phyloP scores from a whole-genome alignment of 2,329 filamentous ascomycete genomes.

The Pestalotiopsis sp. region DNA sequence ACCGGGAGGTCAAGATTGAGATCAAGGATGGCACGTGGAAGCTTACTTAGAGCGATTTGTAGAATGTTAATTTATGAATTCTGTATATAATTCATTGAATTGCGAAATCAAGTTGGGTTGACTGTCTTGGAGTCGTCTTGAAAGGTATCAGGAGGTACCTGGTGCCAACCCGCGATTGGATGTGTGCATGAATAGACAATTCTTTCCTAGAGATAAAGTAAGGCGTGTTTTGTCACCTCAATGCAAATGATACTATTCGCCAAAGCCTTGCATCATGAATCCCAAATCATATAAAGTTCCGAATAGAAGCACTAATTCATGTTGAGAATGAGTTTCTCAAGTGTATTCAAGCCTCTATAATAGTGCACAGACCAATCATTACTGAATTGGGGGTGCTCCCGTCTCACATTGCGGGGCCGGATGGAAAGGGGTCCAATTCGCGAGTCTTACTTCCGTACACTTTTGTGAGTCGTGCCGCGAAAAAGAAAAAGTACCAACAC shows the following conservation, averaged over 20 bases:
- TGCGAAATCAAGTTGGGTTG: not conserved
- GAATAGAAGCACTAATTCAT: not conserved
- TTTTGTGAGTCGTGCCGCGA: not conserved
- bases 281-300: not conserved
- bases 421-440: not conserved
- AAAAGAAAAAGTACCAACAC: too few species aligned
- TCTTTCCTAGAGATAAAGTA: too few species aligned
- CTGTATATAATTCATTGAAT: not conserved
- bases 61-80: not conserved
- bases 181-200: too few species aligned
- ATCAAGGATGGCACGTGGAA: slow-evolving; percentile 69
- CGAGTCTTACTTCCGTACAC: not conserved
- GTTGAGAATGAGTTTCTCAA: not conserved
- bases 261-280: not conserved
- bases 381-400: not conserved
- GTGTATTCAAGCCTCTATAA: not conserved
- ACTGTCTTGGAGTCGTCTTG: too few species aligned
- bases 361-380: slow-evolving; percentile 11
- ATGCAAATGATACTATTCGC: not conserved
- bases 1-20: slow-evolving; percentile 74
- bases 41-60: slow-evolving; percentile 48
- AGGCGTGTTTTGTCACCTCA: too few species aligned
- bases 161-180: too few species aligned
- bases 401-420: not conserved
- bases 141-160: too few species aligned